Percentiles rank a stretch among this genome's conserved stretches.
These are phyloP conservation scores for Chaetomium tenue DNA, from an alignment of 495 filamentous ascomycete genomes.

Conservation along the genomic window DNA sequence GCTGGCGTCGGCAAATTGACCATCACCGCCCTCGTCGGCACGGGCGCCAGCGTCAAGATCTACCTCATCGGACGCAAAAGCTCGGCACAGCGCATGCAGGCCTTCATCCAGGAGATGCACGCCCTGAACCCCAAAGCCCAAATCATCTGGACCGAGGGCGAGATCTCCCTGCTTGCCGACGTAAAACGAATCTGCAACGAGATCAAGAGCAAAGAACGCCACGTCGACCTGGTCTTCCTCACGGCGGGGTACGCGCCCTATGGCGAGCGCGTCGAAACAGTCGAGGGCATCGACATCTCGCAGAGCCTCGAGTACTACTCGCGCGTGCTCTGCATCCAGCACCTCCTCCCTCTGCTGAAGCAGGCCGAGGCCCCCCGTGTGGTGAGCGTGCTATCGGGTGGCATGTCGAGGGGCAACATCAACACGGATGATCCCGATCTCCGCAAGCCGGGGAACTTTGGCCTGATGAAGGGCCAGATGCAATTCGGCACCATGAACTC, in stretches of 20 bases:
- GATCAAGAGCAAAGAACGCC: background rate
- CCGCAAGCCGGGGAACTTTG: background rate
- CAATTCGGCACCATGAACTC: background rate
- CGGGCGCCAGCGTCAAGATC: background rate
- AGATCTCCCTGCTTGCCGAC: background rate
- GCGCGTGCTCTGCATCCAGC: background rate
- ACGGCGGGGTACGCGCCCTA: background rate
- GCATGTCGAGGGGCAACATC: background rate
- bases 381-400: background rate
- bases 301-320: slow-evolving; percentile 4
- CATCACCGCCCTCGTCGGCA: background rate
- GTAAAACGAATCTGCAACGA: background rate
- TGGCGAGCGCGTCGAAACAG: background rate
- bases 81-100: background rate
- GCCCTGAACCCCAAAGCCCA: background rate
- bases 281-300: background rate
- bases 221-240: background rate
- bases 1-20: background rate
- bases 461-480: background rate
- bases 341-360: background rate
- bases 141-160: background rate
- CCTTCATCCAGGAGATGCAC: background rate
- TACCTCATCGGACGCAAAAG: background rate
- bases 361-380: background rate
- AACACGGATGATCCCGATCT: background rate